Base-by-base conservation (phyloP, 768 basidiomycete species). In the Trametes coccinea region DNA sequence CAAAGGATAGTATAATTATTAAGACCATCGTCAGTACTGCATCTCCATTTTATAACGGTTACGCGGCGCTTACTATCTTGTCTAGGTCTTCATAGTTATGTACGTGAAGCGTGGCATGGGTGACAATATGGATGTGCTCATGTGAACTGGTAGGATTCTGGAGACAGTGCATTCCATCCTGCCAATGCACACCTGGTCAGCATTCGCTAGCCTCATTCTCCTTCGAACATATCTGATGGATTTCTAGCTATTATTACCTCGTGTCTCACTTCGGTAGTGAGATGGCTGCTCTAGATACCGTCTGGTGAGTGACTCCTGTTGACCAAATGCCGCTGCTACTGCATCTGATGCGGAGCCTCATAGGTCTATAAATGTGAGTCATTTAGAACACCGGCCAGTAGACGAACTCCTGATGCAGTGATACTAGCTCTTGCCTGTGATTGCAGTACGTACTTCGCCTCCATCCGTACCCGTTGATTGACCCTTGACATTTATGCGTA, bases 131-230 rank as follows among this genome's bases (percentile, higher is more conserved):
- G 33, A 37, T 4, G 1, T 37, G 31, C 2, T 16, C 2, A 2
- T 3, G 10, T n/a, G 11, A 1, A 22, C 22, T 1, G 0, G 1
- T 14, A 56, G 55, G 45, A 10, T 47, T 4, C 11, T 56, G 33
- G 34, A 56, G 45, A 56, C 46, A 4, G 3, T 56, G 16, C 55
- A 56, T 29, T 37, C 45, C 4, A 27, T 48, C 10, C n/a, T 56
- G 6, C 33, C 55, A 8, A 48, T 48, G 55, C 55, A 56, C 33
- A 29, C 55, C 11, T 56, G 55, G 55, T 54, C 16, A 14, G 53
- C 29, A n/a, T 27, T 2, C 22, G 11, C n/a, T 3, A 1, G 34
- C 14, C 6, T 17, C 9, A 0, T 7, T 7, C 31, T 37, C 34
- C 34, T 37, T 37, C 34, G 0, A 37, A 22, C 22, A 22, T 22